Evolutionary conservation across 306 rosid genomes (phyloP).

Genomic region (Cyclanthera cordifolia): DNA sequence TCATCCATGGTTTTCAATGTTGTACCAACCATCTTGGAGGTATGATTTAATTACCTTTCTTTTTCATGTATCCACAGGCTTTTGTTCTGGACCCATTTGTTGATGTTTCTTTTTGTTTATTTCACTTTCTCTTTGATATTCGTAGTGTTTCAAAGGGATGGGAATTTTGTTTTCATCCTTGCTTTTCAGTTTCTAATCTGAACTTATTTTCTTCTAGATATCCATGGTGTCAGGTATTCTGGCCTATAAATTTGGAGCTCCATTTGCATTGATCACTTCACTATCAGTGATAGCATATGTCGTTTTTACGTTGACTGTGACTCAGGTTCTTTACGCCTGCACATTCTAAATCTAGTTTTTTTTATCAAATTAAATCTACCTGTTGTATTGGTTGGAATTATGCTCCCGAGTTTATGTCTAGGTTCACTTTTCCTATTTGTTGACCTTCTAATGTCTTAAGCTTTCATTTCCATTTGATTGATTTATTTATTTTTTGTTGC

Average conservation of each 20-base stretch:
- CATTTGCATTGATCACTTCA: slow-evolving; percentile 92
- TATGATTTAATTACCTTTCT: slow-evolving; percentile 23
- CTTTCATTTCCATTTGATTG: neutral
- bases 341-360: neutral
- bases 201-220: slow-evolving; percentile 70
- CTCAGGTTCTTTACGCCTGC: slow-evolving; percentile 56
- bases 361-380: too few relatives aligned
- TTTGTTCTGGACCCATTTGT: too few relatives aligned
- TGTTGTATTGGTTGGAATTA: neutral
- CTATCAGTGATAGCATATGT: slow-evolving; percentile 89
- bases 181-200: slow-evolving; percentile 30
- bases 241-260: slow-evolving; percentile 91
- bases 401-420: slow-evolving; percentile 9
- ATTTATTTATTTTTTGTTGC: neutral
- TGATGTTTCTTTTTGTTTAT: neutral
- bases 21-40: slow-evolving; percentile 94
- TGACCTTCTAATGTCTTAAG: neutral
- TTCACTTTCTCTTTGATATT: neutral
- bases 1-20: slow-evolving; percentile 94
- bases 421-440: neutral
- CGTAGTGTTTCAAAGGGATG: slow-evolving; percentile 3
- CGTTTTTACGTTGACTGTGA: slow-evolving; percentile 58
- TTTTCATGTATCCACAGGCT: neutral
- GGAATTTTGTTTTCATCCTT: slow-evolving; percentile 19
- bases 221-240: slow-evolving; percentile 96